phyloP scores from a whole-genome alignment of 306 rosid genomes.

The Ormosia emarginata region DNA sequence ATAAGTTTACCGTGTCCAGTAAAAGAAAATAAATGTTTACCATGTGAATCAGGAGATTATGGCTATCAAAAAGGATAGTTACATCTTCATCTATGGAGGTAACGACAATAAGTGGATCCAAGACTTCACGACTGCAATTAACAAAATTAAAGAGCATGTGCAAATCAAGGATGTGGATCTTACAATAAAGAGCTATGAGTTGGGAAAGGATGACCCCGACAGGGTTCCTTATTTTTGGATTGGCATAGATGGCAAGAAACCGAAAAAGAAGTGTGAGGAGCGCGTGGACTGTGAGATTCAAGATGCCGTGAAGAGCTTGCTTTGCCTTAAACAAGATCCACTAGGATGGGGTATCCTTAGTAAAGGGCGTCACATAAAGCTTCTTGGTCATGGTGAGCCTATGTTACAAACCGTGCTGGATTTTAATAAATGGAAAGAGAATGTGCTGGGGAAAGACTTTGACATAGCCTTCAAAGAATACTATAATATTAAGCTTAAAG shows the following conservation, averaged over 20 bases:
- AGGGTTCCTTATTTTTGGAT: constrained; percentile 34
- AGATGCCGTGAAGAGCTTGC: constrained; percentile 19
- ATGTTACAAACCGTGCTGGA: constrained; percentile 27
- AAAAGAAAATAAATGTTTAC: not conserved
- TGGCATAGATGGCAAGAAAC: constrained; percentile 32
- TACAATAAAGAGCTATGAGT: constrained; percentile 14
- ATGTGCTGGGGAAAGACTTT: constrained; percentile 15
- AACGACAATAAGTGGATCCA: constrained; percentile 24
- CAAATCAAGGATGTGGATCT: not conserved
- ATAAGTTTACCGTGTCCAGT: not conserved
- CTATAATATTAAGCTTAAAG: constrained; percentile 13
- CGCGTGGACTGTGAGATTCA: constrained; percentile 23
- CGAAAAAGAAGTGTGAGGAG: constrained; percentile 18
- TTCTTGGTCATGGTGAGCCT: constrained; percentile 29
- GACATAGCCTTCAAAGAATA: constrained; percentile 25
- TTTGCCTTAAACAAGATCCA: constrained; percentile 25
- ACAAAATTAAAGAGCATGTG: constrained; percentile 15
- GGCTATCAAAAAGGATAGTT: constrained; percentile 14
- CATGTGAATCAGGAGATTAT: constrained; percentile 11
- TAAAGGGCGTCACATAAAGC: constrained; percentile 23
- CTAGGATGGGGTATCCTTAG: constrained; percentile 31
- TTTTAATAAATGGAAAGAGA: constrained; percentile 26
- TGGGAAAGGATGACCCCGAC: constrained; percentile 12
- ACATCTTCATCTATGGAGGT: constrained; percentile 36
- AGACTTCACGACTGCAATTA: constrained; percentile 22